Evolutionary conservation across 78 protist species (phyloP).

Genomic region (Pigoraptor vietnamica): DNA sequence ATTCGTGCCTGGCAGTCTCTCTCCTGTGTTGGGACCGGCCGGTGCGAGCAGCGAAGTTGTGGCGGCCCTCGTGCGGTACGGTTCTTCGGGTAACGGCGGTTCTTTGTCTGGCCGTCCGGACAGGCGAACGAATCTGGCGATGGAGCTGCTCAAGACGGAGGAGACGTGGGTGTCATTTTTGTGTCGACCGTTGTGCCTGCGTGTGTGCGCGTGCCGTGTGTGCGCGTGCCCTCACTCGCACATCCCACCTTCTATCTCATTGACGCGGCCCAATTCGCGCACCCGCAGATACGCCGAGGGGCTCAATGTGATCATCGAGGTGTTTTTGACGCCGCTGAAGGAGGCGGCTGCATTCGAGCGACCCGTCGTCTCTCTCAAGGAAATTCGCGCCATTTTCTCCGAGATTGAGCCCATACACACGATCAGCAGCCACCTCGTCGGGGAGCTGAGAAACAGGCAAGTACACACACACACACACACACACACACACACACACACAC

Average conservation of each 20-base stretch:
- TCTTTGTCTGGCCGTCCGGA: neutral
- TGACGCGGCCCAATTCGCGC: neutral
- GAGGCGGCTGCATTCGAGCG: neutral
- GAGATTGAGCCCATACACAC: neutral
- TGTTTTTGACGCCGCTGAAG: neutral
- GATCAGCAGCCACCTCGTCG: neutral
- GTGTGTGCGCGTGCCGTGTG: neutral
- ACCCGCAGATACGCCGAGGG: neutral
- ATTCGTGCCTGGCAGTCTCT: no score
- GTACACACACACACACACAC: no score
- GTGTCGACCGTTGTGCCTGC: neutral
- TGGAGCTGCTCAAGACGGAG: neutral
- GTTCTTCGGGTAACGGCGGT: no score
- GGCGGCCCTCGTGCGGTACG: no score
- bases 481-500: neutral
- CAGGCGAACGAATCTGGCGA: neutral
- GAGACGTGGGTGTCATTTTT: neutral
- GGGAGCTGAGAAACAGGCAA: neutral
- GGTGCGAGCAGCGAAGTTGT: no score
- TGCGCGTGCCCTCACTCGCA: neutral
- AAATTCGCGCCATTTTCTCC: neutral
- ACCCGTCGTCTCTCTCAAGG: neutral
- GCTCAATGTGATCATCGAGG: neutral
- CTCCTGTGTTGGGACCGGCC: no score
- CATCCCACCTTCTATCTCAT: neutral